Evolutionary conservation across 805 yeast genomes (phyloP), one percentile per base, ranked within the genome.

Genomic region (Kockiozyma suomiensis): DNA sequence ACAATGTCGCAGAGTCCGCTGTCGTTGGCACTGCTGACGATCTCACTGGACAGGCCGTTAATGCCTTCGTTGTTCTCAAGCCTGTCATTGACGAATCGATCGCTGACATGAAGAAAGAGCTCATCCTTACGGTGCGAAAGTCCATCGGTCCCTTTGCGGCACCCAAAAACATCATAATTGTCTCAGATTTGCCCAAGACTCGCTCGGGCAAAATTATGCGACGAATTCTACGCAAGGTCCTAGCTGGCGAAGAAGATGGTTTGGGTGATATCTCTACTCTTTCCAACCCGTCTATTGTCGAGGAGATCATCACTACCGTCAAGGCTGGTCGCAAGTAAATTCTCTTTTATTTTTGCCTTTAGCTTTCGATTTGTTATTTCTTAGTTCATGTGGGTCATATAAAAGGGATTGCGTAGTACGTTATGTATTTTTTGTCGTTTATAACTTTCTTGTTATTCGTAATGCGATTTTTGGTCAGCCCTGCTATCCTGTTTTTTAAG

Each of bases 121-220:
- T 96, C 66, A 82, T 91, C 59, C 78, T 91, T 76, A 90, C 90
- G 64, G 97, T 94, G 52, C 85, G 99, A 76, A 87, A 89, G 74
- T 90, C 87, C 71, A 91, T 91, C 74, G 97, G 97, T 47, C 85
- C 85, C 50, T 90, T 90, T 76, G 99, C 99, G 21, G 96, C 98
- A 58, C 99, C 99, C 72, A 92, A 92, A 76, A 79, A 85, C 59
- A 85, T 92, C 60, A 79, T 87, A 69, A 78, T 92, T 61, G 96
- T 93, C 57, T 86, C 85, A 62, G 98, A 94, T 73, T 83, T 94
- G 75, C 99, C 99, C 77, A 94, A 93, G 83, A 94, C 99, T 25
- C 85, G 99, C 79, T 90, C 97, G 10, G 99, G 99, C 69, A 94
- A 94, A 82, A 93, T 94, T 73, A 93, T 94, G 96, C 88, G 99